Base-by-base conservation (phyloP, 495 filamentous ascomycete genomes). In the Tuber magnatum region DNA sequence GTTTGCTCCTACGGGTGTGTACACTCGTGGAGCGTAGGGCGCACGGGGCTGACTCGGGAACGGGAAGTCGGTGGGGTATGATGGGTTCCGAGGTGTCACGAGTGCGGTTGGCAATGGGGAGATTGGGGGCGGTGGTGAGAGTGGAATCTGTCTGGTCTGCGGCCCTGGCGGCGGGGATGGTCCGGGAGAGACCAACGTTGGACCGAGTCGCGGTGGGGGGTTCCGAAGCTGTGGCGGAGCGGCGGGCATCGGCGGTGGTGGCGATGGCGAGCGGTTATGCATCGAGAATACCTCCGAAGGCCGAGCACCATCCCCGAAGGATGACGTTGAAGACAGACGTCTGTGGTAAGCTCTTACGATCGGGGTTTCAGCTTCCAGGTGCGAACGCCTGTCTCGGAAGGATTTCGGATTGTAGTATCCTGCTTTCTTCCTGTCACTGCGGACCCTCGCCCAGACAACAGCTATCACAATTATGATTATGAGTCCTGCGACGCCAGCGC, bases 371-470 rank as follows among this genome's bases (percentile, higher is more conserved):
- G 77, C 56, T 32, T 79, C 76, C 28, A 79, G 72, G 42, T 77
- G 76, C 9, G 75, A 75, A 35, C 80, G 74, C n/a, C 78, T 71
- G 72, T 80, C 79, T 20, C 79, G 78, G 74, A 80, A 80, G 43
- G 79, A 80, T 28, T 80, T 80, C 2, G 71, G 71, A 20, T 69
- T 69, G 71, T 80, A 81, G 24, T 78, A 75, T 43, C 74, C 78
- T 20, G 71, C 72, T 22, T 75, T 76, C 46, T 80, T 79, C 40
- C 78, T 81, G 56, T 82, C 80, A 38, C 72, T 80, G 48, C 56
- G 75, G 44, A 82, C 39, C 20, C 80, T 80, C 10, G 76, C 74
- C 80, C 80, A 82, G 40, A 82, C 80, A 40, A 70, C 74, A n/a
- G 80, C 74, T 28, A 79, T 32, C 10, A 81, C 70, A 4, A 81